Evolutionary conservation across 345 rosid genomes (phyloP).

Genomic region (Passiflora organensis): DNA sequence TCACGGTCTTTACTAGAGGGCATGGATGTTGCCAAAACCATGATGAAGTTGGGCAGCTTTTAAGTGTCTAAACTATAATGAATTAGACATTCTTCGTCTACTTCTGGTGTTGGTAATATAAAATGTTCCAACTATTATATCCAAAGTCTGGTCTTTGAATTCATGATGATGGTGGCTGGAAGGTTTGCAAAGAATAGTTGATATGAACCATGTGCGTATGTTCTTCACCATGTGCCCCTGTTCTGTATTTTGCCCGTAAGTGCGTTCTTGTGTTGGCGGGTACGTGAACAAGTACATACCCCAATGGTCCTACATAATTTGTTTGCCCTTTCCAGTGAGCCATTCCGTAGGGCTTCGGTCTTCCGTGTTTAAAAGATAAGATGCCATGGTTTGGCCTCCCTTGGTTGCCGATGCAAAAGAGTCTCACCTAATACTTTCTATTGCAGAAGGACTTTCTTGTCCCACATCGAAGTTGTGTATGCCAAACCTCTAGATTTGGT

Average conservation of each 20-base stretch:
- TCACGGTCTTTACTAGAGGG: too few relatives aligned
- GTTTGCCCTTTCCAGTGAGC: neutral
- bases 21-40: too few relatives aligned
- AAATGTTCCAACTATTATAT: slow-evolving; percentile 8
- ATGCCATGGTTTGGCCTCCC: too few relatives aligned
- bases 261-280: slow-evolving; percentile 19
- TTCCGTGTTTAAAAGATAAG: too few relatives aligned
- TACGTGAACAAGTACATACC: slow-evolving; percentile 15
- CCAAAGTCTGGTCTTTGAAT: neutral
- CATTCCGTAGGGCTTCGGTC: too few relatives aligned
- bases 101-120: slow-evolving; percentile 6
- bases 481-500: too few relatives aligned
- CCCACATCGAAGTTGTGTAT: too few relatives aligned
- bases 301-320: slow-evolving; percentile 14
- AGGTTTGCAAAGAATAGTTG: slow-evolving; percentile 2
- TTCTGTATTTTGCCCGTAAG: neutral
- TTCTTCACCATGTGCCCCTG: slow-evolving; percentile 29
- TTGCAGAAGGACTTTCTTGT: too few relatives aligned
- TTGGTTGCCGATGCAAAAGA: too few relatives aligned
- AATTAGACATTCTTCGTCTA: neutral
- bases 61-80: too few relatives aligned
- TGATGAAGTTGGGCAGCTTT: too few relatives aligned
- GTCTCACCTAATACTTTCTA: too few relatives aligned
- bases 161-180: neutral
- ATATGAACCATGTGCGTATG: slow-evolving; percentile 29